Evolutionary conservation across 257 asterid species (phyloP), one percentile per base, ranked within the genome.

Genomic region (Solanum etuberosum): DNA sequence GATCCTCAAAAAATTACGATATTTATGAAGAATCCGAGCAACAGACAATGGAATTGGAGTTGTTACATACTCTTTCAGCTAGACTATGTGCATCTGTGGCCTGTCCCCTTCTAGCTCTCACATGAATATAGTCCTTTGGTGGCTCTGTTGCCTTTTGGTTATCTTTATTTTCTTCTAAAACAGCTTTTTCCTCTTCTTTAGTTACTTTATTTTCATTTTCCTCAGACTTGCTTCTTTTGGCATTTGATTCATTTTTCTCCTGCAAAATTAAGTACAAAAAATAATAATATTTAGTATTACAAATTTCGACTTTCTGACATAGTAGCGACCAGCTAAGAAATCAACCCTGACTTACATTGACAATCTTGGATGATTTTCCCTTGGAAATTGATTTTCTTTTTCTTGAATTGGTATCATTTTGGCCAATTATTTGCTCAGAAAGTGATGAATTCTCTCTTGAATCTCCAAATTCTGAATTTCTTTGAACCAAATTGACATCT

Each of bases 71-170:
- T 90, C 99, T 96, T 91, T 96, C 99, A 72, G 99, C 99, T 59
- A 96, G 94, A 87, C 99, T 96, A 57, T 96, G 99, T 32, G 98
- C 98, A 90, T 96, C 99, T 23, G 99, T 96, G 21, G 99, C 99
- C 51, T 96, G 96, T 23, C 99, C 99, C 81, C 99, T 92, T 91
- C 99, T 93, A 9, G 99, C 99, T 91, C 99, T 93, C 38, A 96
- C 99, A 91, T 96, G 99, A 88, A 96, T 96, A 65, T 94, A 96
- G 83, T 96, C 99, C 91, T 95, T 95, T 34, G 93, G 94, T 42
- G 98, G 89, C 91, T 94, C 98, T 51, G 92, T 70, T 10, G 86
- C 87, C 90, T 89, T 92, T 63, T 88, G 84, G 83, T 87, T 84
- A 31, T 88, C 92, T 42, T 88, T 90, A 42, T 42, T 86, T 86